phyloP scores from a whole-genome alignment of 768 basidiomycete species.

The Guyanaporus albipodus region DNA sequence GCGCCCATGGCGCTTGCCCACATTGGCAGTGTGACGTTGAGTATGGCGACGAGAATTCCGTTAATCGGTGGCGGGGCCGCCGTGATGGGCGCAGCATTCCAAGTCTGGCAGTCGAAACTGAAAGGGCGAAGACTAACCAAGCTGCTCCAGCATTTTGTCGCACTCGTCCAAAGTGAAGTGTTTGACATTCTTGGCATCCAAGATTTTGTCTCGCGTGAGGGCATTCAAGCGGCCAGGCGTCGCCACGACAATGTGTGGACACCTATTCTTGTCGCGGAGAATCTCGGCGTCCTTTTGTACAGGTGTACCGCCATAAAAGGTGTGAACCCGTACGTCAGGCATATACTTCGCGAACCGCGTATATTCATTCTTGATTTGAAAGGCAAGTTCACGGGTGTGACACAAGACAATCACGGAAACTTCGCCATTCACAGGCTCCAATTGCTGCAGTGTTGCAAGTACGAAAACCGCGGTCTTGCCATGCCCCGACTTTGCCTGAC shows the following conservation, averaged over 20 bases:
- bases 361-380: conserved; percentile 99
- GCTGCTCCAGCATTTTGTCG: conserved; percentile 99
- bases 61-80: conserved; percentile 31
- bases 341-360: conserved; percentile 99
- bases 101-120: conserved; percentile 61
- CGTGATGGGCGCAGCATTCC: conserved; percentile 36
- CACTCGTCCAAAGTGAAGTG: conserved; percentile 99
- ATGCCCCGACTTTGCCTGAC: conserved; percentile 98
- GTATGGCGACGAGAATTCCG: conserved; percentile 37
- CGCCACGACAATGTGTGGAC: conserved; percentile 98
- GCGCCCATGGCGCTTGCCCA: conserved; percentile 37
- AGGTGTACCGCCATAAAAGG: conserved; percentile 96
- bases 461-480: conserved; percentile 99
- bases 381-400: conserved; percentile 98
- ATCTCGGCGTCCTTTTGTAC: conserved; percentile 91
- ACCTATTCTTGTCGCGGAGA: conserved; percentile 93
- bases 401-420: conserved; percentile 97
- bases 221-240: conserved; percentile 98
- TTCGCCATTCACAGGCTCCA: conserved; percentile 97
- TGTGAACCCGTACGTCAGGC: conserved; percentile 96
- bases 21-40: conserved; percentile 38
- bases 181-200: conserved; percentile 95
- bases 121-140: conserved; percentile 87
- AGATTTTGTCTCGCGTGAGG: conserved; percentile 88
- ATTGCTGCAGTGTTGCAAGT: conserved; percentile 93